A percentile compares a stretch with the other conserved stretches of the same genome.
Evolutionary conservation across 306 rosid genomes (phyloP).

Genomic region (Vigna nakashimae): DNA sequence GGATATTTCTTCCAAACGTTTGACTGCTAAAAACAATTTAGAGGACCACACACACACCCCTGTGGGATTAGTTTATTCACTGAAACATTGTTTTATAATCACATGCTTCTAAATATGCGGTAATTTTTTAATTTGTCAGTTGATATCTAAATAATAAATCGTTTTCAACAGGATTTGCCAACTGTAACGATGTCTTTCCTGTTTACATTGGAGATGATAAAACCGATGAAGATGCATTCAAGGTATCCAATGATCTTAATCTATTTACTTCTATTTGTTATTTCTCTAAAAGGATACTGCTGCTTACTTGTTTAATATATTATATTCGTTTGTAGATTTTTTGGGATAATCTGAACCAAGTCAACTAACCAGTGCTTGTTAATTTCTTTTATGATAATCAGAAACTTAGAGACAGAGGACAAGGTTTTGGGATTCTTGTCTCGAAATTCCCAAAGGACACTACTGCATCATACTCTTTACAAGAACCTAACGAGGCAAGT

Average conservation of each 20-base stretch:
- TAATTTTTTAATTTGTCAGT: conserved; percentile 19
- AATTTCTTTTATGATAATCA: conserved; percentile 32
- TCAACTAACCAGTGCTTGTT: neutral
- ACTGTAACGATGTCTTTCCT: conserved; percentile 80
- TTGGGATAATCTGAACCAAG: conserved; percentile 20
- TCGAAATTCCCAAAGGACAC: conserved; percentile 92
- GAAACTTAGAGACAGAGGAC: conserved; percentile 87
- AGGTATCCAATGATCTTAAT: conserved; percentile 65
- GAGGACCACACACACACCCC: conserved; percentile 35
- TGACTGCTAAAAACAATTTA: conserved; percentile 30
- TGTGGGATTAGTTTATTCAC: conserved; percentile 43
- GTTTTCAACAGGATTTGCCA: conserved; percentile 77
- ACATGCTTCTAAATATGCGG: neutral
- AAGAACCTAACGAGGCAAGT: conserved; percentile 94
- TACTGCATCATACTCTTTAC: conserved; percentile 82
- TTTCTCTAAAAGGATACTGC: neutral
- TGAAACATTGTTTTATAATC: conserved; percentile 1
- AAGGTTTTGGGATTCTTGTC: conserved; percentile 94
- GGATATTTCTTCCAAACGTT: conserved; percentile 38
- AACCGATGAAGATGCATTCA: conserved; percentile 97
- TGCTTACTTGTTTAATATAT: neutral
- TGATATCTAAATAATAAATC: conserved; percentile 44
- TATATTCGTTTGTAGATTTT: neutral
- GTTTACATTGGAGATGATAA: conserved; percentile 95
- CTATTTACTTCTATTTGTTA: neutral